Conservation (phyloP, 768 basidiomycete species). For the Tephrocybe rancida region DNA sequence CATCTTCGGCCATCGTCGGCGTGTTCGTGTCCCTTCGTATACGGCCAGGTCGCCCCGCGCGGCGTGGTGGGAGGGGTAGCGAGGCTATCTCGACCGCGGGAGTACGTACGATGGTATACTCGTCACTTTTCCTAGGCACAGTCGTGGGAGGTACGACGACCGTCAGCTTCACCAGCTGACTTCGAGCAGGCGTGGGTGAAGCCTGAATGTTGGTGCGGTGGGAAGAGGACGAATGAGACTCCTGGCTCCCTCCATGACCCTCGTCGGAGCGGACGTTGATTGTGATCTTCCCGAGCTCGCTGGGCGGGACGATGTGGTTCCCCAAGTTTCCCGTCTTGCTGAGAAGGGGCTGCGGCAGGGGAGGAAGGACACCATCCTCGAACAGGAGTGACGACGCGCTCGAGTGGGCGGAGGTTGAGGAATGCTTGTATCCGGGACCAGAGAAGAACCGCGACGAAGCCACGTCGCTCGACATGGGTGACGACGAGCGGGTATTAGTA, state of each 20-base stretch:
- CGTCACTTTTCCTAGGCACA: slow-evolving; percentile 17
- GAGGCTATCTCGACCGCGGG: slow-evolving; percentile 37
- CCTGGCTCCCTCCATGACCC: background rate
- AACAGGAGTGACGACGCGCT: slow-evolving; percentile 53
- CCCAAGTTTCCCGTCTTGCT: slow-evolving; percentile 18
- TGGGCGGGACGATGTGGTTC: slow-evolving; percentile 58
- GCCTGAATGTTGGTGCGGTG: background rate
- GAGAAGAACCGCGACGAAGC: slow-evolving; percentile 57
- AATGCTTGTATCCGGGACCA: slow-evolving; percentile 23
- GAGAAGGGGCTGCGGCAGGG: slow-evolving; percentile 32
- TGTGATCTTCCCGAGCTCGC: slow-evolving; percentile 47
- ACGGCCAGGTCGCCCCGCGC: slow-evolving; percentile 9
- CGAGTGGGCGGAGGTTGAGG: slow-evolving; percentile 46
- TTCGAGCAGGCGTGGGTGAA: background rate
- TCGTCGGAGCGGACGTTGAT: slow-evolving; percentile 15
- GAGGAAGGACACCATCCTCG: slow-evolving; percentile 39
- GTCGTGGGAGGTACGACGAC: slow-evolving; percentile 1
- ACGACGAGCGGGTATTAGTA: slow-evolving; percentile 59
- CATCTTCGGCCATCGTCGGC: background rate
- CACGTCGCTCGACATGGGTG: slow-evolving; percentile 60
- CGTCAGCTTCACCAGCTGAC: slow-evolving; percentile 7
- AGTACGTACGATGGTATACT: slow-evolving; percentile 35
- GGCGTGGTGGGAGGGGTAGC: slow-evolving; percentile 41
- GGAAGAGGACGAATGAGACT: background rate
- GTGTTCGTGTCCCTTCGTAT: slow-evolving; percentile 7